Base-by-base conservation (phyloP, 345 rosid genomes). In the Litchi chinensis region DNA sequence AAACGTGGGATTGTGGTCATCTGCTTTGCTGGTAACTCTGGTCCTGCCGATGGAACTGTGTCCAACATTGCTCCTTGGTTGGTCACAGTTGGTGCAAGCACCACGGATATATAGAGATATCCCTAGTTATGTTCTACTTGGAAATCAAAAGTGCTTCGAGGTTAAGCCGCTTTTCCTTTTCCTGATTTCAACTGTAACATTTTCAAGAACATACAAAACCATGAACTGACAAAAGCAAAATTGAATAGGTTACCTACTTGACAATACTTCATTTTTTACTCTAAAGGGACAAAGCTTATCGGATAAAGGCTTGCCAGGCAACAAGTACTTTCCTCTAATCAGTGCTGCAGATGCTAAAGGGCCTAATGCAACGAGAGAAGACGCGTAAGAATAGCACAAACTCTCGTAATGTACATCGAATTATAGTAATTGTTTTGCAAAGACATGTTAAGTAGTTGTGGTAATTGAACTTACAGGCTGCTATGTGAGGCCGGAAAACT, bases 81-180 rank as follows among this genome's bases (percentile, higher is more conserved):
- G 88, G 90, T 96, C 67, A 96, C 97, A 0, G 98, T 96, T 5
- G 98, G 89, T 8, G 98, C 99, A 4, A 96, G 97, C 76, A 90
- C 98, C 19, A 92, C 80, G 86, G 99, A 94, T 16, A n/a, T n/a
- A n/a, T n/a, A 88, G 98, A 22, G 97, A 90, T 71, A 93, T 96
- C 77, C 89, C 97, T 40, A 91, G 90, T 69, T 79, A 82, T 76
- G 90, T 91, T 44, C 63, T 89, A 19, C 90, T 93, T 2, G 93
- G 91, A 75, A 87, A 93, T 59, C 82, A 88, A 8, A 82, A 82
- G 68, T 81, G 75, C 56, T 86, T 80, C 86, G 88, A 90, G 98
- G 99, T 95, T 66, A 68, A 77, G 65, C 39, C 16, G 16, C 60
- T 63, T 65, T 48, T 56, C 10, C 39, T 32, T 18, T 32, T 10